Evolutionary conservation across 1,284 basidiomycete species (phyloP), one percentile per base, ranked within the genome.

Genomic region (Pseudozyma sp.): DNA sequence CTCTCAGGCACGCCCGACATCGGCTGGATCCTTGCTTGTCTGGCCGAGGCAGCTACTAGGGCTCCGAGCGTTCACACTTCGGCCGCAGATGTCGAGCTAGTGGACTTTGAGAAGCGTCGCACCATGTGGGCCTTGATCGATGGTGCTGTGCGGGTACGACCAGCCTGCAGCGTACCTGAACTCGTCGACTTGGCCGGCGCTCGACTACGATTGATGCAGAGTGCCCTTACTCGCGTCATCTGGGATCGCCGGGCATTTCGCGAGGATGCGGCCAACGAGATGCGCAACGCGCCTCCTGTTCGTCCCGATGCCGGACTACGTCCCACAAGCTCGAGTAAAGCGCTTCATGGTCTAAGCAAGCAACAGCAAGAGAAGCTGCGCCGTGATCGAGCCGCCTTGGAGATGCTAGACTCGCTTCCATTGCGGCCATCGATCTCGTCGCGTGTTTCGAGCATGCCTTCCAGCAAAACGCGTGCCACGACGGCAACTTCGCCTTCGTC

Each of bases 61-160:
- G 63, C 70, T 11, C 62, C 71, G 12, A 66, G 61, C 47, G 52
- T 59, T 14, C 55, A 58, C n/a, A 51, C 51, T 1, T 42, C 51
- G 6, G 44, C 61, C n/a, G 51, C 67, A 11, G 70, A 78, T 11
- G 65, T 75, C 50, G 63, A 75, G 44, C 61, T 81, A 11, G 60
- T 85, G 38, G 75, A 79, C 52, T 83, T 81, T 44, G 79, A 78
- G n/a, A 80, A 78, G 60, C 80, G 72, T n/a, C 67, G 78, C 44
- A 77, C 76, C 10, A 66, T 77, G 40, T 77, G 72, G 62, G 77
- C 76, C 19, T 45, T 84, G 14, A 78, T 84, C 48, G 75, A 79
- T 12, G 76, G 79, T 12, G 64, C 75, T 1, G 56, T 83, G 1
- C 60, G 66, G 5, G 56, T 76, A 34, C 63, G 78, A 43, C 64